Base-by-base conservation (phyloP, 306 rosid genomes). In the Quercus parvula region DNA sequence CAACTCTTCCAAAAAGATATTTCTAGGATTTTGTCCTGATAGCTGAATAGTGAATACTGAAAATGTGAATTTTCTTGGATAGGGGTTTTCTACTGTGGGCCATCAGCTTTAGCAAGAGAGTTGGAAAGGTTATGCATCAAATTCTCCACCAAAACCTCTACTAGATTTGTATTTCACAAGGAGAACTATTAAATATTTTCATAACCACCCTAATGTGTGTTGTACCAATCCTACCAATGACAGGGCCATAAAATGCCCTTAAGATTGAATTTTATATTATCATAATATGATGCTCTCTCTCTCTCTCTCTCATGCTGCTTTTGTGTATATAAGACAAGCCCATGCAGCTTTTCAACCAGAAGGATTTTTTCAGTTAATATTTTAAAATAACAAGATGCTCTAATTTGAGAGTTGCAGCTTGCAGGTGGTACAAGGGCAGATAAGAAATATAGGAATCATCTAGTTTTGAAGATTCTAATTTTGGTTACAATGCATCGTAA, bases 71-170 rank as follows among this genome's bases (percentile, higher is more conserved):
- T 88, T 78, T 66, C 71, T 78, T 17, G 15, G 68, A 49, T 89
- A 94, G 96, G 98, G 74, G 94, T 94, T 75, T 94, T 94, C 90
- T 90, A 90, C 35, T 90, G 98, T 75, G 97, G 98, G 14, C 86
- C 98, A 74, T 86, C 96, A 33, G 84, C 85, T 55, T 85, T 85
- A 31, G 94, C 92, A 77, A 79, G 83, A 77, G 94, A 90, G 44
- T 76, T 91, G 84, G 84, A 88, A 89, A 74, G 71, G 30, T 66
- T 88, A 33, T 92, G 96, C 85, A 94, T 91, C 93, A 87, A 88
- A 77, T 85, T 89, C 87, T 94, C 98, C 78, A 85, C 89, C 88
- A 89, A 88, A 86, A 91, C 93, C 80, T 83, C 93, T 24, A 88
- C 92, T 17, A 88, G 94, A 89, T 94, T 94, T 85, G 93, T 88